Conservation (phyloP, 169 alveolate species). For the Plasmodium chabaudi region DNA sequence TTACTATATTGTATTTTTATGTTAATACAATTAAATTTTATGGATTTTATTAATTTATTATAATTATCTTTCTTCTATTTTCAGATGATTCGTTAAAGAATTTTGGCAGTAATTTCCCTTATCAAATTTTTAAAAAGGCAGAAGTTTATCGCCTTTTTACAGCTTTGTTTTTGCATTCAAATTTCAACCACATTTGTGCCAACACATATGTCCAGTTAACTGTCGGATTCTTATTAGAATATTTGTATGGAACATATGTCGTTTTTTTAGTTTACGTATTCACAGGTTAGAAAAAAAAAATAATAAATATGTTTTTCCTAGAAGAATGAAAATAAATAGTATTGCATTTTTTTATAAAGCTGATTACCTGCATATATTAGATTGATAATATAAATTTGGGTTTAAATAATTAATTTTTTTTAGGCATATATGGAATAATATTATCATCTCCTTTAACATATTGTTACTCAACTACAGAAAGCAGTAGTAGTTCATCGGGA, state of each 20-base stretch:
- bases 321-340: background rate
- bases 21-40: too few species aligned
- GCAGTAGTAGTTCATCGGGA: constrained; percentile 74
- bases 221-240: constrained; percentile 75
- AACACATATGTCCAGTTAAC: constrained; percentile 76
- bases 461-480: constrained; percentile 77
- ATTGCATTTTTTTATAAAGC: background rate
- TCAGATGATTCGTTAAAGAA: constrained; percentile 72
- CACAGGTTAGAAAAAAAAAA: constrained; percentile 53
- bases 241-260: constrained; percentile 73
- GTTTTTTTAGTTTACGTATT: constrained; percentile 75
- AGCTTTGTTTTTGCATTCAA: constrained; percentile 70
- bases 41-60: too few species aligned
- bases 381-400: background rate
- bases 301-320: background rate
- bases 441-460: constrained; percentile 74
- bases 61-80: constrained; percentile 1
- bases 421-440: constrained; percentile 74
- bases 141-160: constrained; percentile 77
- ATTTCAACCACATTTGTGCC: constrained; percentile 78
- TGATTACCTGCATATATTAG: background rate
- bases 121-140: constrained; percentile 50
- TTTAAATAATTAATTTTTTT: constrained; percentile 1
- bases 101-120: constrained; percentile 76
- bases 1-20: too few species aligned